These are phyloP conservation scores for Thelephora aurantiotincta DNA, from an alignment of 768 basidiomycete genomes.

Conservation along the genomic window DNA sequence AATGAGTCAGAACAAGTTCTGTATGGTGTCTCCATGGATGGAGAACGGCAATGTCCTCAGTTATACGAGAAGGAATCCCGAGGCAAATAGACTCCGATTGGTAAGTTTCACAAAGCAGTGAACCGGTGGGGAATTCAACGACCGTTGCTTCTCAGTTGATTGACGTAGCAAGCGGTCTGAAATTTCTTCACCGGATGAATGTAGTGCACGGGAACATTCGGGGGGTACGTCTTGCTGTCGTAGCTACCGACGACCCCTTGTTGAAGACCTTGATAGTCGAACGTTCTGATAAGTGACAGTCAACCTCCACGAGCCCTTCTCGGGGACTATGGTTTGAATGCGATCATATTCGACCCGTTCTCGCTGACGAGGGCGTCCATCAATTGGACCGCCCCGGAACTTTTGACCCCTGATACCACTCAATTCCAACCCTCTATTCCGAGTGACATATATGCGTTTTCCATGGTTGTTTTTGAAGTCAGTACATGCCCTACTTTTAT, in stretches of 20 bases:
- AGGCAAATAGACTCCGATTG: background rate
- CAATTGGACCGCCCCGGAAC: background rate
- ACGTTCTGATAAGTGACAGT: background rate
- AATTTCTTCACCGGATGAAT: background rate
- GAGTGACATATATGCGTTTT: background rate
- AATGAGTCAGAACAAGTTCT: background rate
- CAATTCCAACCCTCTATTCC: background rate
- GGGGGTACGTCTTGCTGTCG: background rate
- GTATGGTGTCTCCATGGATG: constrained; percentile 5
- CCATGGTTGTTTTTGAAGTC: background rate
- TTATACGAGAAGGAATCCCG: background rate
- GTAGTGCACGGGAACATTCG: background rate
- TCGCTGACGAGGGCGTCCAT: background rate
- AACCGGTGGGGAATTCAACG: background rate
- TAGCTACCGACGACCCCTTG: too few relatives aligned
- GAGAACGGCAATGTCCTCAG: constrained; percentile 1
- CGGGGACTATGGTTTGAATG: background rate
- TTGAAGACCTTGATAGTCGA: background rate
- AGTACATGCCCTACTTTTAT: background rate
- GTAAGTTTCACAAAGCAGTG: background rate
- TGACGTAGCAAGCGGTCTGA: background rate
- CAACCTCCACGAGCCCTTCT: background rate
- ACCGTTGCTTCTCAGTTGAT: background rate
- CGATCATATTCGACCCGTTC: background rate
- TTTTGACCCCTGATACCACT: background rate